These are phyloP conservation scores for Tricholoma bakamatsutake DNA, from an alignment of 768 basidiomycete species.

Conservation along the genomic window DNA sequence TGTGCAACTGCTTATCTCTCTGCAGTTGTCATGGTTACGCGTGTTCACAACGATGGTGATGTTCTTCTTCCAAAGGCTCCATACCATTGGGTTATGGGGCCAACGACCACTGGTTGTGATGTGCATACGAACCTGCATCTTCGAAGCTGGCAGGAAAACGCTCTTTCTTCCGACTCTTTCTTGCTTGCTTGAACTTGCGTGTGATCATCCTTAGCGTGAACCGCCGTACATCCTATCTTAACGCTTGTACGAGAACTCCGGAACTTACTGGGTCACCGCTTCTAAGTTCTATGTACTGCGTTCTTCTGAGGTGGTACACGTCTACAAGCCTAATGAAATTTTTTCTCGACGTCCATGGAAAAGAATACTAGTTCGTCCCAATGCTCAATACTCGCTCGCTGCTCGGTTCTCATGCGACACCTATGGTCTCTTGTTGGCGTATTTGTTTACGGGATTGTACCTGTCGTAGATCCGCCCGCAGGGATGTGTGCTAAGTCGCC, in stretches of 20 bases:
- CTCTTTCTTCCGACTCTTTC: not conserved
- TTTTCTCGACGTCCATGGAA: too few species aligned
- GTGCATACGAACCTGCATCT: not conserved
- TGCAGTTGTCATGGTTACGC: not conserved
- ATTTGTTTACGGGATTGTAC: too few species aligned
- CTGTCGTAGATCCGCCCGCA: too few species aligned
- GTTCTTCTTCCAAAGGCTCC: not conserved
- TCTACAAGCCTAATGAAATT: too few species aligned
- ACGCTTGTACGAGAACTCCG: not conserved
- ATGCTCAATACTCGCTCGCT: too few species aligned
- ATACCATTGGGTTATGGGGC: not conserved
- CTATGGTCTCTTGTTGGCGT: too few species aligned
- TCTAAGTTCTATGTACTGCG: not conserved
- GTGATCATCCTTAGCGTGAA: not conserved
- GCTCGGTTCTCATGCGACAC: too few species aligned
- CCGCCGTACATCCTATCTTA: not conserved
- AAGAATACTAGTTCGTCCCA: too few species aligned
- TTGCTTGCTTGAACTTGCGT: not conserved
- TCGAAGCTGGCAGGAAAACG: too few species aligned
- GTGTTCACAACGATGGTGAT: not conserved
- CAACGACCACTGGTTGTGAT: not conserved
- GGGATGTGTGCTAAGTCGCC: not conserved
- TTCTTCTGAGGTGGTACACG: not conserved
- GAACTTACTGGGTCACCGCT: not conserved
- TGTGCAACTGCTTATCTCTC: not conserved